Evolutionary conservation across 257 asterid genomes (phyloP).

Genomic region (Agastache rugosa): DNA sequence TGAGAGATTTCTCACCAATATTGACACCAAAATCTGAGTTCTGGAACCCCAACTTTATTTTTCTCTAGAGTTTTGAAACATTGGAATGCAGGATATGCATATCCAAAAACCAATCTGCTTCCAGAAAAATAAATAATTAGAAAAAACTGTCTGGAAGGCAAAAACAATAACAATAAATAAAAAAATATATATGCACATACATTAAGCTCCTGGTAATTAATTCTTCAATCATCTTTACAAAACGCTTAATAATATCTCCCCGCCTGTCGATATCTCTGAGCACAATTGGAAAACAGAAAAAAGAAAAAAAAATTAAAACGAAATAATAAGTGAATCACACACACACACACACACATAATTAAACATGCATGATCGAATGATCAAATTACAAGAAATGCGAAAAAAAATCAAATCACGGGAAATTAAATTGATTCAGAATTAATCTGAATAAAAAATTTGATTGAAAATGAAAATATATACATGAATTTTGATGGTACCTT

Average conservation of each 20-base stretch:
- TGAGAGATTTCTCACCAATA: conserved; percentile 64
- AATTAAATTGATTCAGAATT: background rate
- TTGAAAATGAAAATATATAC: background rate
- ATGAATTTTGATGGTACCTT: background rate
- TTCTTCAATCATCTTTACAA: conserved; percentile 66
- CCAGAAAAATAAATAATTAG: background rate
- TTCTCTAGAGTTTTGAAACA: conserved; percentile 85
- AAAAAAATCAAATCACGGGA: background rate
- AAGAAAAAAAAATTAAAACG: background rate
- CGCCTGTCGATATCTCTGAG: conserved; percentile 32
- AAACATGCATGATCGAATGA: background rate
- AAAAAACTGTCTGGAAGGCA: background rate
- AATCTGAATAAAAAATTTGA: background rate
- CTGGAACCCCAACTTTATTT: conserved; percentile 65
- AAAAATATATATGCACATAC: conserved; percentile 45
- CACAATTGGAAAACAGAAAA: background rate
- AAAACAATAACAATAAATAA: conserved; percentile 1
- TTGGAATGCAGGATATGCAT: conserved; percentile 92
- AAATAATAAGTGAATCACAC: background rate
- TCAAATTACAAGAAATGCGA: background rate
- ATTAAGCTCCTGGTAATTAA: conserved; percentile 62
- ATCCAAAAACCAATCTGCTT: conserved; percentile 79
- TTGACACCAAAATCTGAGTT: conserved; percentile 95
- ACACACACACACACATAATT: background rate
- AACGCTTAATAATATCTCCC: conserved; percentile 9